Base-by-base conservation (phyloP, 2,329 filamentous ascomycete genomes). In the Penicillium sp. region DNA sequence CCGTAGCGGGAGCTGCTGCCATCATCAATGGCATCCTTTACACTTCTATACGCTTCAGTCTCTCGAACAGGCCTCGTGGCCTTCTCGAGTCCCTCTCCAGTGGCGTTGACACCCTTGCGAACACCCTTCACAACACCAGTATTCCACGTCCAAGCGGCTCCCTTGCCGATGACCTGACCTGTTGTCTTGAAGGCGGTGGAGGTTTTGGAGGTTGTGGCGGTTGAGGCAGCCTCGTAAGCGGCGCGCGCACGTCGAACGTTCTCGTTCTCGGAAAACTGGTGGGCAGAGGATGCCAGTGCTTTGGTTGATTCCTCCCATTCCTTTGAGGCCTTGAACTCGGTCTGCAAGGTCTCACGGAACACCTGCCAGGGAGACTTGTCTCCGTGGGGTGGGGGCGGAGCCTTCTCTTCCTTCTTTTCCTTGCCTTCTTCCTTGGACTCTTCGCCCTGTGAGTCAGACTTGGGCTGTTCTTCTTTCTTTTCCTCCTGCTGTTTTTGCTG, bases 251-350 rank as follows among this genome's bases (percentile, higher is more conserved):
- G 86, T 69, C 91, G 88, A 14, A 99, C 90, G 16, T 88, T 90
- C 70, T 97, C 92, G 69, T 92, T 97, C 77, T 97, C 93, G 31
- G 88, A 88, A 70, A 99, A 94, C 67, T 97, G 87, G 70, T 96
- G 89, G 16, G 93, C 91, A 5, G 89, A 90, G 46, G 90, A 91
- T 16, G 91, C 90, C 40, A 99, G 84, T 62, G 94, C 91, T 79
- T 99, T 97, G 40, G 93, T 99, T 42, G 91, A 96, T 71, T 99
- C 94, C 70, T 99, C 96, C 94, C 94, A 99, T 74, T 99, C 94
- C 72, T 97, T 96, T 14, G 92, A 97, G 49, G 91, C 90, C 75
- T 97, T 92, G 78, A 99, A 96, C 76, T 99, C 94, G 54, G 82
- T 83, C 73, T 91, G 86, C 76, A 99, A 85, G n/a, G 94, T 99